Conservation (phyloP, 305 asterid genomes). For the Fraxinus greggii region DNA sequence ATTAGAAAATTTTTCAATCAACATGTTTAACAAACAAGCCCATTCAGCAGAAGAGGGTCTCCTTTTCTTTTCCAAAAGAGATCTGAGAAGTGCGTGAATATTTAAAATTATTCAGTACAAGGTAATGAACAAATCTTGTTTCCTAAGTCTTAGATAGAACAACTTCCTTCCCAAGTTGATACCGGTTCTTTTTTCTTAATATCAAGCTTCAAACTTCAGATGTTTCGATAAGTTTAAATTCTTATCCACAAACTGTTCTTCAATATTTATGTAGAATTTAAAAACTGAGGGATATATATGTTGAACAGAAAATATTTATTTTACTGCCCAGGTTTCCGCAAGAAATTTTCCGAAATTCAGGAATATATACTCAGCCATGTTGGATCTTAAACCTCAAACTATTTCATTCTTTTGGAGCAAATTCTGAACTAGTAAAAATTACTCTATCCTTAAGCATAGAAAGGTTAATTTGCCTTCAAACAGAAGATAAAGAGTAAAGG, state of each 20-base stretch:
- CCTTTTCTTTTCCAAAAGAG: background rate
- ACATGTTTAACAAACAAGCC: background rate
- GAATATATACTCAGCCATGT: background rate
- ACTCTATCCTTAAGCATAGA: background rate
- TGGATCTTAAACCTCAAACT: background rate
- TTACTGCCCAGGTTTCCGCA: background rate
- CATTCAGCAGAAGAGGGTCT: background rate
- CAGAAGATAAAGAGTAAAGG: background rate
- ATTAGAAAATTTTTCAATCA: background rate
- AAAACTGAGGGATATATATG: background rate
- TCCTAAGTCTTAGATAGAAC: background rate
- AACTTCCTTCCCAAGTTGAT: background rate
- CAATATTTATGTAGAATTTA: background rate
- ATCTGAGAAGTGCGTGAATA: background rate
- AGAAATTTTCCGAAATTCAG: background rate
- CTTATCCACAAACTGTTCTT: background rate
- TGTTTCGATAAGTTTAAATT: background rate
- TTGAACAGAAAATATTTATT: background rate
- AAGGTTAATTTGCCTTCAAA: background rate
- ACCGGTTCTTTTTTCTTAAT: background rate
- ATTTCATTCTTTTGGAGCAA: background rate
- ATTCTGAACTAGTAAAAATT: background rate
- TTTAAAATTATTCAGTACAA: background rate
- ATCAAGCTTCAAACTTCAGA: background rate
- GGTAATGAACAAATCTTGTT: background rate